Percentiles rank a stretch among this genome's conserved stretches.
Evolutionary conservation across 768 basidiomycete species (phyloP).

Genomic region (Kwoniella sp.): DNA sequence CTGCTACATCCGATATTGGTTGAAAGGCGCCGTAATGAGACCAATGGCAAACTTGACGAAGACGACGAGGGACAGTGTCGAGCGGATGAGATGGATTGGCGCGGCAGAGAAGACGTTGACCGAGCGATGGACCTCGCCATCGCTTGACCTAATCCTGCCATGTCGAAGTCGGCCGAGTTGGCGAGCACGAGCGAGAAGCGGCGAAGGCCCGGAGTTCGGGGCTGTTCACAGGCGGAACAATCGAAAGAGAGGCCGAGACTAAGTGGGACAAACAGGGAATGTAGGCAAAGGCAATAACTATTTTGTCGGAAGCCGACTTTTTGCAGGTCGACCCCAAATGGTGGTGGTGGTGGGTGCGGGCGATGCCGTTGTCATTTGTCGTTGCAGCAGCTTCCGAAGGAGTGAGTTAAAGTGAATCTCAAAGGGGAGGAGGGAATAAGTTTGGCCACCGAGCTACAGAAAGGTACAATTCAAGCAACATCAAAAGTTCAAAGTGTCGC

Average conservation of each 20-base stretch:
- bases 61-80: not conserved
- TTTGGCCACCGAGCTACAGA: no score
- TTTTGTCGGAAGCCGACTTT: not conserved
- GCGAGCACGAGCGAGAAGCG: not conserved
- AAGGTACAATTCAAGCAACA: no score
- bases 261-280: not conserved
- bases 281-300: not conserved
- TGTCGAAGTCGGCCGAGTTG: not conserved
- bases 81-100: not conserved
- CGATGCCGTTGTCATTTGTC: no score
- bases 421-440: not conserved
- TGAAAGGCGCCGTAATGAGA: conserved; percentile 3
- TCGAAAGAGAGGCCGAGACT: not conserved
- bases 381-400: conserved; percentile 1
- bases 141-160: conserved; percentile 10
- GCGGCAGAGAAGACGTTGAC: conserved; percentile 1
- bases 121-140: conserved; percentile 23
- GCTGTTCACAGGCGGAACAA: no score
- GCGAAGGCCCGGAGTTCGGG: not conserved
- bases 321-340: no score
- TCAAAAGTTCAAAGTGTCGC: no score
- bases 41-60: not conserved
- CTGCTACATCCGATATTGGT: conserved; percentile 10
- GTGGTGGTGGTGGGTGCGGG: no score
- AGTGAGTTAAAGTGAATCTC: not conserved